Evolutionary conservation across 306 rosid genomes (phyloP).

Genomic region (Macrotyloma uniflorum): DNA sequence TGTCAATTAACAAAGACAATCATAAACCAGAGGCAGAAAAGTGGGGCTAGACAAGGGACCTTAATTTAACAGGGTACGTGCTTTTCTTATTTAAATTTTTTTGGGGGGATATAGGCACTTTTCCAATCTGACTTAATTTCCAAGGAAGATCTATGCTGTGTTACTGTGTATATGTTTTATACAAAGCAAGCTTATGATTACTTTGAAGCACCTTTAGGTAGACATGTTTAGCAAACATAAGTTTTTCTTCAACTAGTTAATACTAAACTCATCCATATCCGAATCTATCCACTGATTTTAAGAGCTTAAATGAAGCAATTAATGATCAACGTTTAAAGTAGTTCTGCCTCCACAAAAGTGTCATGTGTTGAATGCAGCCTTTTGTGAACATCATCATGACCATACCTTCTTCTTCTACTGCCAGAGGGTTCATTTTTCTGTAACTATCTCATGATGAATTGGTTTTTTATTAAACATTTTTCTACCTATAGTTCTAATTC

Average conservation of each 20-base stretch:
- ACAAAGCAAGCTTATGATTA: constrained; percentile 40
- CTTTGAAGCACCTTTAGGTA: constrained; percentile 38
- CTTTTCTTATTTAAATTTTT: background rate
- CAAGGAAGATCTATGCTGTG: background rate
- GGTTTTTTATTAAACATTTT: background rate
- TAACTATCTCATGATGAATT: background rate
- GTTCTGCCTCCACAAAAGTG: constrained; percentile 5
- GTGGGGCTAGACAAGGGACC: constrained; percentile 13
- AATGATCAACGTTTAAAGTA: background rate
- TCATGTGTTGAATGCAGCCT: constrained; percentile 36
- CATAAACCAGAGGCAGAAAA: background rate
- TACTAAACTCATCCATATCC: constrained; percentile 12
- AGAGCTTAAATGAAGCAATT: constrained; percentile 10
- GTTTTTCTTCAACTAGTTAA: background rate
- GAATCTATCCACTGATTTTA: constrained; percentile 31
- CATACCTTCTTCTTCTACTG: background rate
- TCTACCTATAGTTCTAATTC: background rate
- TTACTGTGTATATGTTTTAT: constrained; percentile 9
- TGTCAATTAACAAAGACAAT: constrained; percentile 7
- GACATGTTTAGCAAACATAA: background rate
- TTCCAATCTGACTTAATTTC: background rate
- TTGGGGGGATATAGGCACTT: background rate
- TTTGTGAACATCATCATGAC: constrained; percentile 31
- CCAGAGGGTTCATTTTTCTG: background rate
- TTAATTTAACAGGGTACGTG: background rate